Evolutionary conservation across 371 early-diverging fungal genomes (phyloP).

Genomic region (Funneliformis caledonium): DNA sequence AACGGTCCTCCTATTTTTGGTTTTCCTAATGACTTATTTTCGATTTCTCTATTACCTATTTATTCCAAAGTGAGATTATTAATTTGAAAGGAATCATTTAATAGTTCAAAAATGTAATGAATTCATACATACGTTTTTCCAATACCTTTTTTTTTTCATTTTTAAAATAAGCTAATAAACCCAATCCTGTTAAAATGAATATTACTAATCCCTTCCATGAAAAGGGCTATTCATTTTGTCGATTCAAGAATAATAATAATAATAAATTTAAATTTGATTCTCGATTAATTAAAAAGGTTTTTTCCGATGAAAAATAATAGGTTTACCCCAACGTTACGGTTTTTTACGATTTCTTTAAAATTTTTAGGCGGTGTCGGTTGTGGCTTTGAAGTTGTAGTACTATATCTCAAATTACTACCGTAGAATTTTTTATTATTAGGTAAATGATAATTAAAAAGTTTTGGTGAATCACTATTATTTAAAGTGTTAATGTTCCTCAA

Average conservation of each 20-base stretch:
- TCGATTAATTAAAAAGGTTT: neutral
- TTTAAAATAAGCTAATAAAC: slow-evolving; percentile 64
- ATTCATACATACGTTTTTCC: slow-evolving; percentile 50
- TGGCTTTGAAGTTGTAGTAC: neutral
- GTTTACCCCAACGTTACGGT: slow-evolving; percentile 19
- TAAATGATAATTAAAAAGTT: neutral
- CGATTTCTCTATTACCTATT: slow-evolving; percentile 52
- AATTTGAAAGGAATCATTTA: neutral
- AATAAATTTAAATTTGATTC: neutral
- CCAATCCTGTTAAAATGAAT: slow-evolving; percentile 65
- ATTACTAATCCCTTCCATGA: slow-evolving; percentile 47
- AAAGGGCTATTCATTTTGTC: slow-evolving; percentile 11
- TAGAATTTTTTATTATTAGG: neutral
- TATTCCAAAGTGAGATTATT: neutral
- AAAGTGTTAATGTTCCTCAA: neutral
- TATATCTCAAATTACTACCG: neutral
- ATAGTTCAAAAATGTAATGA: neutral
- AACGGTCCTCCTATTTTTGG: slow-evolving; percentile 96
- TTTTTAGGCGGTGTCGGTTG: neutral
- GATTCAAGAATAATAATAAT: neutral
- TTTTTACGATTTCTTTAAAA: neutral
- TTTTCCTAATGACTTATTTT: slow-evolving; percentile 62
- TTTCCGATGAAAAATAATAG: neutral
- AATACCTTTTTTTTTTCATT: slow-evolving; percentile 65
- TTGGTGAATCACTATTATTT: neutral